Evolutionary conservation across 805 yeast genomes (phyloP), one percentile per base, ranked within the genome.

Genomic region (Saturnispora sekii): DNA sequence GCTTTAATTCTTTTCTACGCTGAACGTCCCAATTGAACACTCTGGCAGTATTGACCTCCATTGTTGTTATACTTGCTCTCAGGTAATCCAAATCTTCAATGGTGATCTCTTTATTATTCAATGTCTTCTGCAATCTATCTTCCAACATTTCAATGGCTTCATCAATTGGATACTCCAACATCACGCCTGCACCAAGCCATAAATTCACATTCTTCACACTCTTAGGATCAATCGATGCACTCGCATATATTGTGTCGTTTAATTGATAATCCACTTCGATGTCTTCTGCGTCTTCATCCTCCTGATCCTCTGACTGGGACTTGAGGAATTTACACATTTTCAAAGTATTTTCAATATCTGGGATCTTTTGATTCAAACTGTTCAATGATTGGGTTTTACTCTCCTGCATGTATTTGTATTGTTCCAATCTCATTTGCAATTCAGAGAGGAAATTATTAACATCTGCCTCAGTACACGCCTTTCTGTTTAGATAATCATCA

Each of bases 171-270:
- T 90, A 93, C 60, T 93, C 97, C 58, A 93, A 70, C 97, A 93
- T 90, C 8, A 90, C 89, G 54, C 88, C 95, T 0, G 98, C 98
- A 10, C 98, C 98, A n/a, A 93, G 72, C 98, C 98, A 93, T 40
- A 93, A 69, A 51, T 79, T 79, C 1, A 93, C 97, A 2, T 67
- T 61, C 21, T 74, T 63, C 42, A 73, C 59, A 28, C 73, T 74
- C 32, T 79, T 68, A 21, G 78, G 73, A 34, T 76, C 77, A 30
- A 93, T 70, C 32, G 70, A 71, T 1, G 98, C 98, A 47, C 78
- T 78, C 7, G 97, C 84, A 60, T 77, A 90, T 35, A 93, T 71
- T 0, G 98, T 90, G 58, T 93, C 97, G 63, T 93, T 90, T 57
- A 93, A 73, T 63, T 89, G 96, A 59, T 85, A 93, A 60, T 84